Evolutionary conservation across 805 yeast species (phyloP), one percentile per base, ranked within the genome.

Genomic region (Candida coleopterorum): DNA sequence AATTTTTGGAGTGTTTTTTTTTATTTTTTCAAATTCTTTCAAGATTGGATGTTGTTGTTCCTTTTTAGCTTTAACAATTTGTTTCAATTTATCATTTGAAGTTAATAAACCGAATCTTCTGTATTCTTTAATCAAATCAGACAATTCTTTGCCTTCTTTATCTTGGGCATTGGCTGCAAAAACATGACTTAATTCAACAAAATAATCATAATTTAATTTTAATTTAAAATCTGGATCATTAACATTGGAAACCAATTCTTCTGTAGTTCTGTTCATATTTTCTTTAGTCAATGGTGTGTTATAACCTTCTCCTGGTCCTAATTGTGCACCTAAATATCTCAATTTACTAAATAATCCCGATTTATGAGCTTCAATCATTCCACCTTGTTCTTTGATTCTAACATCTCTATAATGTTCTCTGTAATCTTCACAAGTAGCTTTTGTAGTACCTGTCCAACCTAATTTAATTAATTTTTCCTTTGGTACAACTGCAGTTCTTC

Each of bases 381-480:
- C 85, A 40, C 95, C 96, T 47, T 68, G 75, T 49, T 75, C 69
- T 46, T 78, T 73, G 54, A 84, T 75, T 50, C 73, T 72, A 48
- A 61, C 63, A 34, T 79, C 77, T 50, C 90, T 77, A 69, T 77
- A 82, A 50, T 63, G 70, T 43, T 79, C 82, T 50, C 75, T 75
- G 71, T 81, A 90, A 44, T 78, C 87, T 26, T 77, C 82, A 18
- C 77, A 63, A 15, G 81, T 72, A 10, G 82, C 82, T 47, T 80
- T 79, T 58, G 80, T 82, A 17, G 93, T 74, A 37, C 96, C 95
- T n/a, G 96, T 87, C 97, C 97, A 93, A 33, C 97, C 97, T 47
- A 89, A 64, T 4, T 61, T 59, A 23, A 78, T 51, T 48, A 89
- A 71, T 40, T 74, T 67, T 12, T 81, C 86, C 42, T 68, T 68